These are phyloP conservation scores for Phytophthora sp. DNA, from an alignment of 352 stramenopile species.

Conservation along the genomic window DNA sequence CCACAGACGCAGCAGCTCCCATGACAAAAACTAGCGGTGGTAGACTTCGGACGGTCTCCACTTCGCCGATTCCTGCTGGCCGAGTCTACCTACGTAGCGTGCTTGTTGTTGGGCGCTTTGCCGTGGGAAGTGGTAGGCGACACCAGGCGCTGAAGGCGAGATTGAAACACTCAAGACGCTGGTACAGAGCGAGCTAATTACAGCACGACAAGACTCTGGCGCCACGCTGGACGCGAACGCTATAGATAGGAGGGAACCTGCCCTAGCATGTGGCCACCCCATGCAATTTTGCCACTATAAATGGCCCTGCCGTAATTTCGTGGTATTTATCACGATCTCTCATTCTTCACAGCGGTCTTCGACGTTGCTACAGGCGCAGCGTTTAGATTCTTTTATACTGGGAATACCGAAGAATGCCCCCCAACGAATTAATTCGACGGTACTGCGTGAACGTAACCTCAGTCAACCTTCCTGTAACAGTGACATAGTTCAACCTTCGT, in stretches of 20 bases:
- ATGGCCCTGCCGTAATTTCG: not conserved
- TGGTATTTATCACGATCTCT: no score
- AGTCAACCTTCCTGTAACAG: no score
- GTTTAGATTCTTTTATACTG: no score
- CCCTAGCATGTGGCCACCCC: no score
- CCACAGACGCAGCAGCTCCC: conserved; percentile 30
- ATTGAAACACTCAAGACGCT: conserved; percentile 3
- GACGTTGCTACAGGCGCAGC: no score
- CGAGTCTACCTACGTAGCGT: not conserved
- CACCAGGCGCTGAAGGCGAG: not conserved
- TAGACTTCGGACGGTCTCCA: not conserved
- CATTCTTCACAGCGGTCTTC: no score
- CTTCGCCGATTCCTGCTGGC: not conserved
- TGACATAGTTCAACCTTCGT: no score
- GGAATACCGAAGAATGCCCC: no score
- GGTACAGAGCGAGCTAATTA: conserved; percentile 17
- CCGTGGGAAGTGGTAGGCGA: conserved; percentile 2
- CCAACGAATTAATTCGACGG: no score
- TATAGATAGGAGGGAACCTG: conserved; percentile 22
- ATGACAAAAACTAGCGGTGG: conserved; percentile 9
- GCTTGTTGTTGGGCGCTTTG: conserved; percentile 17
- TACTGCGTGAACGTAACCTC: no score
- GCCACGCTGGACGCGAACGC: not conserved
- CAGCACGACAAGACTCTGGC: conserved; percentile 11
- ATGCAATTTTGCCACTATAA: conserved; percentile 5